These are phyloP conservation scores for Amanita pallidorosea DNA, from an alignment of 768 basidiomycete genomes.

Conservation along the genomic window DNA sequence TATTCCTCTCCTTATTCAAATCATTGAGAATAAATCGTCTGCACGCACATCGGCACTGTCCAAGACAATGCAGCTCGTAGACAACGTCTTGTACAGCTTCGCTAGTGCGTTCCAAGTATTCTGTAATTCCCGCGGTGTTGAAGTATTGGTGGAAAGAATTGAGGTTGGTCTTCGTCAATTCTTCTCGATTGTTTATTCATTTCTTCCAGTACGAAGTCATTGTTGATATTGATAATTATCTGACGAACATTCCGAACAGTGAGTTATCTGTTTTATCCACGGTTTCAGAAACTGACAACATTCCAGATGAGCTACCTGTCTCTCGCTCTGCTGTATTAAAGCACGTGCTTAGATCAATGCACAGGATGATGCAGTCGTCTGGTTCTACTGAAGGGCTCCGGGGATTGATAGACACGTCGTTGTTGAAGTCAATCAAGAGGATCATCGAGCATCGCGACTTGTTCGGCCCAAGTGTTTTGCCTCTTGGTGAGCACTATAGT, in stretches of 20 bases:
- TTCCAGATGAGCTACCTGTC: conserved; percentile 55
- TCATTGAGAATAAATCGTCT: conserved; percentile 69
- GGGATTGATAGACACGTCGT: conserved; percentile 83
- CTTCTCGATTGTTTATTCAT: neutral
- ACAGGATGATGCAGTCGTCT: conserved; percentile 95
- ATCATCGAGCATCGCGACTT: conserved; percentile 74
- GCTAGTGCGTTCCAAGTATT: conserved; percentile 83
- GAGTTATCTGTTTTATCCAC: neutral
- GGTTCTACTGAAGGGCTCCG: conserved; percentile 92
- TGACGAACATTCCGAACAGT: conserved; percentile 14
- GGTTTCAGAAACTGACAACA: neutral
- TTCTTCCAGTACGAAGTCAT: conserved; percentile 53
- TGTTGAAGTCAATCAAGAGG: conserved; percentile 78
- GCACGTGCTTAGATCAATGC: conserved; percentile 83
- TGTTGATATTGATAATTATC: conserved; percentile 48
- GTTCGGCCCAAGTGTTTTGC: conserved; percentile 82
- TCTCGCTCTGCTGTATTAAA: conserved; percentile 76
- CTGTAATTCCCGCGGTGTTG: conserved; percentile 75
- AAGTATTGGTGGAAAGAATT: conserved; percentile 76
- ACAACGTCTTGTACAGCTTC: conserved; percentile 86
- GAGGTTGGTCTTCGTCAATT: conserved; percentile 41
- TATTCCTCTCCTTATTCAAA: conserved; percentile 79
- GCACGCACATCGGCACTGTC: conserved; percentile 68
- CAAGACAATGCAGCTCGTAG: conserved; percentile 86
- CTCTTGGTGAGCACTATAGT: conserved; percentile 49